phyloP scores from a whole-genome alignment of 2,329 filamentous ascomycete genomes.

The Talaromyces sp. region DNA sequence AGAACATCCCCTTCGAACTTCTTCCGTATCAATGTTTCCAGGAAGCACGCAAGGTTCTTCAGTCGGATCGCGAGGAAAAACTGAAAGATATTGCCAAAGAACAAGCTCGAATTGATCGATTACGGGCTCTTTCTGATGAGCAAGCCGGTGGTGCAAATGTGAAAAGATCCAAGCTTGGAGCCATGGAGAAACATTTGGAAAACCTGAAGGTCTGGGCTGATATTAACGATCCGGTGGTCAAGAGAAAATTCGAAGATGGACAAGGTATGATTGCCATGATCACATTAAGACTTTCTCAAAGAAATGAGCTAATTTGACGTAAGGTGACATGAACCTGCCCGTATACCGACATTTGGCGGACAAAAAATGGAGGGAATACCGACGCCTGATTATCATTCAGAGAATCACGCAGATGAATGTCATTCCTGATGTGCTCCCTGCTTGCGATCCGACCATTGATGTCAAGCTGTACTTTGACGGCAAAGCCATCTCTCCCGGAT shows the following conservation, averaged over 20 bases:
- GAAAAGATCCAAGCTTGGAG: constrained; percentile 65
- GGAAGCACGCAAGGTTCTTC: constrained; percentile 80
- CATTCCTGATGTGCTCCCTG: constrained; percentile 80
- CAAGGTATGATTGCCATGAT: constrained; percentile 53
- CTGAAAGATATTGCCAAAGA: constrained; percentile 67
- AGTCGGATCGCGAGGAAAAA: constrained; percentile 77
- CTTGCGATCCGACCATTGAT: constrained; percentile 72
- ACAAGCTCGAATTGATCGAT: constrained; percentile 63
- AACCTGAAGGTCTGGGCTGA: constrained; percentile 83
- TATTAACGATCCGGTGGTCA: constrained; percentile 90
- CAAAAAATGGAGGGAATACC: constrained; percentile 80
- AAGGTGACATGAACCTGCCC: constrained; percentile 92
- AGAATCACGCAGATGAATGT: constrained; percentile 83
- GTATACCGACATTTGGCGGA: constrained; percentile 91
- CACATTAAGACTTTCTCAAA: no score
- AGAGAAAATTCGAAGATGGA: constrained; percentile 91
- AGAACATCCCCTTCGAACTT: constrained; percentile 81
- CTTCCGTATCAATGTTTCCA: constrained; percentile 98
- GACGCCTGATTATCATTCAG: constrained; percentile 74
- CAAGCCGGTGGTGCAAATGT: constrained; percentile 60
- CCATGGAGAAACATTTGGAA: constrained; percentile 70
- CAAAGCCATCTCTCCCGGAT: constrained; percentile 68
- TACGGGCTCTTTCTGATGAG: constrained; percentile 58
- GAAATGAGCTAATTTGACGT: not conserved
- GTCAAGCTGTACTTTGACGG: constrained; percentile 77